Evolutionary conservation across 768 basidiomycete species (phyloP), one percentile per base, ranked within the genome.

Genomic region (Rhizopogon vulgaris): DNA sequence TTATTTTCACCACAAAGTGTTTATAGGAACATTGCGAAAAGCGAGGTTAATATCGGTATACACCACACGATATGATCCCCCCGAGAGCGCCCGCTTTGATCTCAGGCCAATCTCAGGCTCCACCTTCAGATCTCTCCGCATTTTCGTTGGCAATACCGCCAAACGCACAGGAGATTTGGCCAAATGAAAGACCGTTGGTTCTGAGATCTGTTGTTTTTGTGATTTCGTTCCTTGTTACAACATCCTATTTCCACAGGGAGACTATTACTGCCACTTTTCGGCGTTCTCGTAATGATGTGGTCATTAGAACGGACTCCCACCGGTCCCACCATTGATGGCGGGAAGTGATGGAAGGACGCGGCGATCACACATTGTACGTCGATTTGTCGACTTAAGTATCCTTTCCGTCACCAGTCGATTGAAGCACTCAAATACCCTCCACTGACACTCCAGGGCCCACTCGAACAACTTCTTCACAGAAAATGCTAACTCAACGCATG

Each of bases 371-470:
- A 54, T 47, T 64, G 59, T 56, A 64, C 58, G 68, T 58, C 63
- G 67, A 67, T 69, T 67, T 69, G 64, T 62, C 63, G 66, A 62
- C 67, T 56, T 51, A 56, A 56, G 65, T 69, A 67, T 68, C 58
- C 62, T 60, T 64, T 60, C 64, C 59, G 60, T 64, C 54, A 53
- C 36, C 58, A 49, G 39, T 53, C 52, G 59, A 57, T 66, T 64
- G 56, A 41, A 56, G 52, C 51, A 57, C 56, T 60, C 58, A 63
- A 68, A 46, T 43, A 55, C 51, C 52, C 41, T 30, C 30, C 55
- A 37, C 56, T 50, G 52, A 48, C 55, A 48, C 43, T 51, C 37
- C 38, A 40, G 10, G 46, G 51, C 17, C 39, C 24, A 27, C 41
- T 54, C 30, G 49, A 49, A 27, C 34, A 36, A 36, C 46, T 36